These are phyloP conservation scores for Coniochaeta ligniaria DNA, from an alignment of 2,329 filamentous ascomycete species.

Conservation along the genomic window DNA sequence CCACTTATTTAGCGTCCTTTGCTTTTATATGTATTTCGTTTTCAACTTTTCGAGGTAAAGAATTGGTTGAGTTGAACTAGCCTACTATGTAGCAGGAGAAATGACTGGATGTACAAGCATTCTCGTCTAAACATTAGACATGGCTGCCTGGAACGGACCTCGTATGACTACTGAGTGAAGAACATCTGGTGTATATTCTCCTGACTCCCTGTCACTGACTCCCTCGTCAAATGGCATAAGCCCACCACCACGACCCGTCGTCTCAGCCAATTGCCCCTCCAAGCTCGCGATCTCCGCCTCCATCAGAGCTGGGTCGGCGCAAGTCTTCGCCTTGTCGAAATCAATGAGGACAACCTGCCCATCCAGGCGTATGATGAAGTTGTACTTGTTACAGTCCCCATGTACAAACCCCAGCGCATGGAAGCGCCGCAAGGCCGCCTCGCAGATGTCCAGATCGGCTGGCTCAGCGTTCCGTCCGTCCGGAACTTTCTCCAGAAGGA, in stretches of 20 bases:
- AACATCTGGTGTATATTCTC: not conserved
- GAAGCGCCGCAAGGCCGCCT: constrained; percentile 6
- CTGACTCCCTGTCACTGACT: not conserved
- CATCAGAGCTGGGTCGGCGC: not conserved
- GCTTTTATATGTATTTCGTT: too few relatives aligned
- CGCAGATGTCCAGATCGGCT: constrained; percentile 7
- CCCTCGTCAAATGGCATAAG: not conserved
- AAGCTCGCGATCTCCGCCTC: not conserved
- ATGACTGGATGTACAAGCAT: too few relatives aligned
- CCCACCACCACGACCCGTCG: constrained; percentile 1
- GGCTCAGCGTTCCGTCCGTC: constrained; percentile 1
- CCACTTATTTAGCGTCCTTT: too few relatives aligned
- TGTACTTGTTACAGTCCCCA: constrained; percentile 2
- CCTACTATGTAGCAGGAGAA: too few relatives aligned
- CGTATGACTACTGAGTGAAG: too few relatives aligned
- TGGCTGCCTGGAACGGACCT: too few relatives aligned
- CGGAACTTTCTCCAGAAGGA: constrained; percentile 23
- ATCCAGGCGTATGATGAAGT: constrained; percentile 3
- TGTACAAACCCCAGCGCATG: constrained; percentile 3
- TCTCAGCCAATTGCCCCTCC: not conserved
- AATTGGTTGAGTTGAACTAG: too few relatives aligned
- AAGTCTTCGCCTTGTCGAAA: not conserved
- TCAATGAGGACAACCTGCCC: constrained; percentile 1
- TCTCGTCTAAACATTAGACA: too few relatives aligned
- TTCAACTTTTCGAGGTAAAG: too few relatives aligned